These are phyloP conservation scores for Chlorella variabilis DNA, from an alignment of 163 green algal genomes.

Conservation along the genomic window DNA sequence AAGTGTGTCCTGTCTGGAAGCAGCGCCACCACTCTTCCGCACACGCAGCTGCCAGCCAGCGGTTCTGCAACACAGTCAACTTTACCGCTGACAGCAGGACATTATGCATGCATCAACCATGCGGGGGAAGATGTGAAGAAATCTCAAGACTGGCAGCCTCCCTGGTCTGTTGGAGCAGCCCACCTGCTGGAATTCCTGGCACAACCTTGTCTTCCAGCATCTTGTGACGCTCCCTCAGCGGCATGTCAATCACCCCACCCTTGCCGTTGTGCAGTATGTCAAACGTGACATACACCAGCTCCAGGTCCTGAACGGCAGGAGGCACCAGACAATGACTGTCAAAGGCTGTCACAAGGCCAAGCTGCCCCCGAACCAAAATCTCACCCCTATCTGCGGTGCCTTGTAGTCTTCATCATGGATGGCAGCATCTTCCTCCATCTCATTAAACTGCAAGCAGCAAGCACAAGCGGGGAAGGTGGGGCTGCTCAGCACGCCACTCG, in stretches of 20 bases:
- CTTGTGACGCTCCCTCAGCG: background rate
- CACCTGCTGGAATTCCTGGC: background rate
- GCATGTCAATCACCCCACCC: background rate
- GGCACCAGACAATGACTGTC: background rate
- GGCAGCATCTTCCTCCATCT: background rate
- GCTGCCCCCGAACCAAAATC: too few species aligned
- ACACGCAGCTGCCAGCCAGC: constrained; percentile 19
- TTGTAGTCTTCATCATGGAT: background rate
- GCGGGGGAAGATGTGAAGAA: too few species aligned
- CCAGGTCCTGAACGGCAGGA: background rate
- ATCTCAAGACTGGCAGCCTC: too few species aligned
- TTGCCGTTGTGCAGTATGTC: constrained; percentile 22
- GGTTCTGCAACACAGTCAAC: constrained; percentile 4
- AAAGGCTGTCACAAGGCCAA: too few species aligned
- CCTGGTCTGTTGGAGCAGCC: too few species aligned
- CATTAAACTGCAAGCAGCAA: background rate
- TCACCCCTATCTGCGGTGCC: background rate
- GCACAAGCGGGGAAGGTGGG: background rate
- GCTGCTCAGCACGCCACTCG: too few species aligned
- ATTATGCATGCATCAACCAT: too few species aligned
- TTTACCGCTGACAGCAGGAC: too few species aligned
- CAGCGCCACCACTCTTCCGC: constrained; percentile 55
- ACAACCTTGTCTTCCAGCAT: background rate
- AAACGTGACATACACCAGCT: constrained; percentile 29
- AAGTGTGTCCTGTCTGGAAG: constrained; percentile 53